Conservation (phyloP, 1,284 basidiomycete species). For the Afroboletus lepidellus region DNA sequence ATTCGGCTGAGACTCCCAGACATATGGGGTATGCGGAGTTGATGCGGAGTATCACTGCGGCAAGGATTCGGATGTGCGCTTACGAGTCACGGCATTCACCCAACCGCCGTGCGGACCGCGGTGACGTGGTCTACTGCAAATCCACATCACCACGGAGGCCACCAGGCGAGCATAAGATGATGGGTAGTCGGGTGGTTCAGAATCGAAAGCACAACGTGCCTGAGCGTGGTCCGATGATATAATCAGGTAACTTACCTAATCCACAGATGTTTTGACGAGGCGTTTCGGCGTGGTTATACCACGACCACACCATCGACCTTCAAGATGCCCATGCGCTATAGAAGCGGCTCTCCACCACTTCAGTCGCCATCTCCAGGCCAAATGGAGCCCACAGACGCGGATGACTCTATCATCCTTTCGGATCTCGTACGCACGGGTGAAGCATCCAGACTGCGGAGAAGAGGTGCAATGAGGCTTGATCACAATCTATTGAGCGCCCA, state of each 20-base stretch:
- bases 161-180: too few relatives aligned
- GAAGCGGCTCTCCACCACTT: conserved; percentile 16
- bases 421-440: conserved; percentile 69
- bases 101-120: too few relatives aligned
- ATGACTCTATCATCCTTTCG: conserved; percentile 67
- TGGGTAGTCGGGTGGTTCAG: too few relatives aligned
- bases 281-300: conserved; percentile 1
- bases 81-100: too few relatives aligned
- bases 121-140: too few relatives aligned
- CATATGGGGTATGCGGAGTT: too few relatives aligned
- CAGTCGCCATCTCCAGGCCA: conserved; percentile 17
- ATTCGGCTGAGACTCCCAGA: too few relatives aligned
- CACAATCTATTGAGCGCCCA: conserved; percentile 35
- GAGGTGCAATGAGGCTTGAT: conserved; percentile 68
- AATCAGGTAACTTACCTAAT: not conserved
- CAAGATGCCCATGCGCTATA: conserved; percentile 35
- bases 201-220: too few relatives aligned
- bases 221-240: not conserved
- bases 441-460: conserved; percentile 64
- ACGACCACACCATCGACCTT: conserved; percentile 19
- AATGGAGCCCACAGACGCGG: conserved; percentile 44
- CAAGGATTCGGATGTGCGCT: too few relatives aligned
- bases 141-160: too few relatives aligned
- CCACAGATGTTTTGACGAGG: not conserved
- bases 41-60: too few relatives aligned